Evolutionary conservation across 345 rosid species (phyloP).

Genomic region (Lepidium africanum): DNA sequence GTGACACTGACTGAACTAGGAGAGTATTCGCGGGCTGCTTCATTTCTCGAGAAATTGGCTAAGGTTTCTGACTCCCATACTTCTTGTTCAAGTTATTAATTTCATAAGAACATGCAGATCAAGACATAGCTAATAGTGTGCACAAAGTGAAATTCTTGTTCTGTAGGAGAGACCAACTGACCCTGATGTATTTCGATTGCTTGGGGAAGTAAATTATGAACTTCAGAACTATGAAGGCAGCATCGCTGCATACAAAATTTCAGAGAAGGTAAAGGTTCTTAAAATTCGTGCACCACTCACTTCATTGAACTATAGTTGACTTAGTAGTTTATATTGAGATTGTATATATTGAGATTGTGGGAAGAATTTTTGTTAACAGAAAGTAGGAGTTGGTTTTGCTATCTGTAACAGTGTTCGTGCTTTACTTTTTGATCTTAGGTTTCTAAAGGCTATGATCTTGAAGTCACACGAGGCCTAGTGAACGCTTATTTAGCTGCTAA

Average conservation of each 20-base stretch:
- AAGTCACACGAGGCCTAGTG: conserved; percentile 72
- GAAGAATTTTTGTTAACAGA: not conserved
- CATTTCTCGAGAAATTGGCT: conserved; percentile 64
- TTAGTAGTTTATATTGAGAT: not conserved
- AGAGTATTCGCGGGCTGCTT: conserved; percentile 58
- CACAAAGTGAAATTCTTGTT: conserved; percentile 17
- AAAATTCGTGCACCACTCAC: not conserved
- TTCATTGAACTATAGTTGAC: not conserved
- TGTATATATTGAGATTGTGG: not conserved
- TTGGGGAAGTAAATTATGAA: conserved; percentile 86
- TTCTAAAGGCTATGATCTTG: conserved; percentile 56
- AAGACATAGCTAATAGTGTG: conserved; percentile 12
- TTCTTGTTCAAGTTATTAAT: conserved; percentile 1
- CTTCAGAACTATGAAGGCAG: conserved; percentile 90
- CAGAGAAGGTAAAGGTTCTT: conserved; percentile 43
- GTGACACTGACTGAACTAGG: conserved; percentile 81
- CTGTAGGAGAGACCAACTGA: conserved; percentile 69
- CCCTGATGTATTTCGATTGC: conserved; percentile 80
- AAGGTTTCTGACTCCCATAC: conserved; percentile 47
- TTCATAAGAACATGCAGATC: conserved; percentile 2
- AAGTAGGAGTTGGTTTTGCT: not conserved
- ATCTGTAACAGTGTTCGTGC: not conserved
- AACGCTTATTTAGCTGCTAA: conserved; percentile 88
- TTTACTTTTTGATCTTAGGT: conserved; percentile 32
- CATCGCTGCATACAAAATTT: conserved; percentile 61